Percentiles rank a stretch among this genome's conserved stretches.
Conservation (phyloP, 2,329 filamentous ascomycete genomes). For the Exophiala lecanii-corni region DNA sequence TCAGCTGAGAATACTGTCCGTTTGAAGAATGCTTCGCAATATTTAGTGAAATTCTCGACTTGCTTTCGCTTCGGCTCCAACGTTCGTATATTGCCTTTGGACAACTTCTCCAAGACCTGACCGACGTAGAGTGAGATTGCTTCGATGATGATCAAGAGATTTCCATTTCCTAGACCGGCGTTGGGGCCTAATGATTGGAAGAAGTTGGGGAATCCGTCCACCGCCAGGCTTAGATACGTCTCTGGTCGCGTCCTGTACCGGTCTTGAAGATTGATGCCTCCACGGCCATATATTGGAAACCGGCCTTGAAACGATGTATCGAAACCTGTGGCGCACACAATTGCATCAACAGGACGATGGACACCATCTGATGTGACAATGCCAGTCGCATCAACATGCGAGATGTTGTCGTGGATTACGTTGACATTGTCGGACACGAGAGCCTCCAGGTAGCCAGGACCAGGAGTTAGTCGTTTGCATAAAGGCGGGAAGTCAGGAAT, state of each 20-base stretch:
- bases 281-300: constrained; percentile 34
- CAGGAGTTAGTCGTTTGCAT: constrained; percentile 44
- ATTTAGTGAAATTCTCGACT: constrained; percentile 47
- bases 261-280: constrained; percentile 26
- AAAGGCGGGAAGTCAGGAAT: constrained; percentile 39
- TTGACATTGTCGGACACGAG: constrained; percentile 26
- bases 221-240: constrained; percentile 34
- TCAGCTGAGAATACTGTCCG: constrained; percentile 27
- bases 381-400: constrained; percentile 18
- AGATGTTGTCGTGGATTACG: constrained; percentile 16
- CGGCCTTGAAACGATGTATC: constrained; percentile 34
- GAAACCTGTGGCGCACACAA: constrained; percentile 39
- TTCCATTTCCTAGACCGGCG: constrained; percentile 30
- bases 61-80: constrained; percentile 40
- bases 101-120: constrained; percentile 46
- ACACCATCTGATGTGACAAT: constrained; percentile 29
- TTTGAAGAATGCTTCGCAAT: constrained; percentile 45
- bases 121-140: constrained; percentile 29
- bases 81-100: constrained; percentile 46
- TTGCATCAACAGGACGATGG: constrained; percentile 32
- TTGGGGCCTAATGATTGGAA: constrained; percentile 34
- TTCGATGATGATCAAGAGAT: constrained; percentile 26
- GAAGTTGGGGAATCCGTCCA: constrained; percentile 33
- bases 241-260: constrained; percentile 30
- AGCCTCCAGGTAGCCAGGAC: constrained; percentile 37